Evolutionary conservation across 106 monocot genomes (phyloP).

Genomic region (Apostasia shenzhenica): DNA sequence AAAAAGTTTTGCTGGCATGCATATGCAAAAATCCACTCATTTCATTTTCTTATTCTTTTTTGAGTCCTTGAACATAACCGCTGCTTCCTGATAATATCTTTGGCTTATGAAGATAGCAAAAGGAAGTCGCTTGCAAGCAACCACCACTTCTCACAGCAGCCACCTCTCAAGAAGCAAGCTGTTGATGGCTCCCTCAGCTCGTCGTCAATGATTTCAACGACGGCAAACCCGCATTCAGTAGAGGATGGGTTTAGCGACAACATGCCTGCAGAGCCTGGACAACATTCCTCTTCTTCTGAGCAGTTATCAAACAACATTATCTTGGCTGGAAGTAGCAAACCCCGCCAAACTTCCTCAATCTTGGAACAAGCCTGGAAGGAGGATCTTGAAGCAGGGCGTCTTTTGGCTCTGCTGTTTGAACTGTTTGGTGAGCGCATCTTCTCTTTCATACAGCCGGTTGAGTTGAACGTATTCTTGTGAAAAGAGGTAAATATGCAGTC

Average conservation of each 20-base stretch:
- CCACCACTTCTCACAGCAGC: constrained; percentile 37
- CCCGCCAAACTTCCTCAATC: constrained; percentile 19
- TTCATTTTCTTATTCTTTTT: too few species aligned
- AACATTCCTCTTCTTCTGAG: constrained; percentile 30
- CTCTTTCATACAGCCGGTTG: constrained; percentile 65
- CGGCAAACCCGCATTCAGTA: constrained; percentile 13
- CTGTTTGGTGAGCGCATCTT: constrained; percentile 84
- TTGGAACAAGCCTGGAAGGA: constrained; percentile 91
- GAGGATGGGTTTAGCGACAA: constrained; percentile 28
- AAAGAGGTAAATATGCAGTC: background rate
- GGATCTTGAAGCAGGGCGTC: constrained; percentile 61
- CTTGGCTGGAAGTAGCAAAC: constrained; percentile 7
- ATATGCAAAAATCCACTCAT: too few species aligned
- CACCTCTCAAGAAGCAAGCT: constrained; percentile 70
- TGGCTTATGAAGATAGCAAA: background rate
- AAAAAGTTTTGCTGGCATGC: too few species aligned
- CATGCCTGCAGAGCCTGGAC: constrained; percentile 13
- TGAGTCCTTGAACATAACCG: too few species aligned
- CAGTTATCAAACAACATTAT: constrained; percentile 18
- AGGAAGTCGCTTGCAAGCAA: constrained; percentile 12
- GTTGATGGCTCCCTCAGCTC: constrained; percentile 26
- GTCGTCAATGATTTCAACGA: constrained; percentile 14
- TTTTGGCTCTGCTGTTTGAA: constrained; percentile 67
- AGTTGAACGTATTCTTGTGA: constrained; percentile 29
- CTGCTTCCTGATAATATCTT: background rate